Conservation (phyloP, 2,329 filamentous ascomycete species). For the Penicillium sp. region DNA sequence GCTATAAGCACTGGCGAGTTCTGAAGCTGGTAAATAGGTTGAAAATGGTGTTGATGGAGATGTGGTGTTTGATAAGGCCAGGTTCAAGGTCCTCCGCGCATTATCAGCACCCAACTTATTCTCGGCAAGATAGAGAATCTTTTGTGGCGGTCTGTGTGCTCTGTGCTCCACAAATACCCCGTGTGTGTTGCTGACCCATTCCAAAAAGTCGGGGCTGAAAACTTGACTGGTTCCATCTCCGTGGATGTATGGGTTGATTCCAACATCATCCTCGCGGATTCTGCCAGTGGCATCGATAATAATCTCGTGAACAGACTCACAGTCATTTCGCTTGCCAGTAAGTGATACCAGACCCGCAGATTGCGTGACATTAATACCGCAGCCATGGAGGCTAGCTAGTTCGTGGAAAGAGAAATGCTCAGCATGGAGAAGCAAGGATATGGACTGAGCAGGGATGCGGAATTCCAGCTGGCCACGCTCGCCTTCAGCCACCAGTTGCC, state of each 20-base stretch:
- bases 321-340: conserved; percentile 33
- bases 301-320: conserved; percentile 35
- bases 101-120: conserved; percentile 32
- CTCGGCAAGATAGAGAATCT: conserved; percentile 35
- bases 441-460: conserved; percentile 24
- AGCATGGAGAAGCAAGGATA: conserved; percentile 35
- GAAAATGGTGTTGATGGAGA: conserved; percentile 29
- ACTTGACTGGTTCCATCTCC: conserved; percentile 16
- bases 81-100: conserved; percentile 35
- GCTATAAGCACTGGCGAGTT: conserved; percentile 26
- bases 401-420: conserved; percentile 38
- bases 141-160: conserved; percentile 17
- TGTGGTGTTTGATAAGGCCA: conserved; percentile 26
- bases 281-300: conserved; percentile 31
- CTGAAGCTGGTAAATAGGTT: conserved; percentile 34
- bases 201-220: conserved; percentile 28
- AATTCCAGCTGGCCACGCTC: conserved; percentile 41
- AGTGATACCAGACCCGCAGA: conserved; percentile 36
- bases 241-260: conserved; percentile 18
- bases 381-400: conserved; percentile 34
- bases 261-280: conserved; percentile 31
- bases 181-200: conserved; percentile 35
- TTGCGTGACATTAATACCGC: conserved; percentile 38
- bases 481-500: conserved; percentile 34
- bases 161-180: conserved; percentile 30